phyloP scores from a whole-genome alignment of 73 alveolate species.

The Breviolum minutum region DNA sequence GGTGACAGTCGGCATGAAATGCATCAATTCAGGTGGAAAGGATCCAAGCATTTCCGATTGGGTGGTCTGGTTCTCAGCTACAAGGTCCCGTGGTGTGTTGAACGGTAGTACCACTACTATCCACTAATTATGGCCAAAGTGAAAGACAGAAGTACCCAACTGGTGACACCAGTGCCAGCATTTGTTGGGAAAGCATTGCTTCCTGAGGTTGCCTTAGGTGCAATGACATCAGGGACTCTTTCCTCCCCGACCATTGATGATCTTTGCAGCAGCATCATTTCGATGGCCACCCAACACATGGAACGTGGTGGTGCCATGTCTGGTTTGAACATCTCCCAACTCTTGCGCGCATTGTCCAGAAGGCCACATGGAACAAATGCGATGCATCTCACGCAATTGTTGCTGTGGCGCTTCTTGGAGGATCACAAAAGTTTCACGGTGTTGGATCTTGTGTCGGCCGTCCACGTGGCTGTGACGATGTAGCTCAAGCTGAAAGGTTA shows the following conservation, averaged over 20 bases:
- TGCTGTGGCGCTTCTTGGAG: constrained; percentile 38
- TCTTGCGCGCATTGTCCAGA: constrained; percentile 43
- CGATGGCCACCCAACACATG: background rate
- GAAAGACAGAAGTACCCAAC: background rate
- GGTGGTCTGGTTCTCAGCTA: background rate
- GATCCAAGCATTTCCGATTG: constrained; percentile 37
- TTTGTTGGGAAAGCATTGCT: background rate
- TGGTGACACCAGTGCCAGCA: too few relatives aligned
- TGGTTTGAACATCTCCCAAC: constrained; percentile 10
- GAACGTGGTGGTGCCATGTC: background rate
- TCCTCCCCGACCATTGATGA: background rate
- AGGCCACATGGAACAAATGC: background rate
- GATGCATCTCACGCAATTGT: background rate
- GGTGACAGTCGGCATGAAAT: too few relatives aligned
- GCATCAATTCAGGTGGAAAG: background rate
- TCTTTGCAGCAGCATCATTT: background rate
- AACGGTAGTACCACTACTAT: background rate
- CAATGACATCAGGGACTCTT: background rate
- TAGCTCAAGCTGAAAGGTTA: background rate
- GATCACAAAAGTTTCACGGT: background rate
- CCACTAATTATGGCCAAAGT: background rate
- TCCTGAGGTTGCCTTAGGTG: constrained; percentile 30
- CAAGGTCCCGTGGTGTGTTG: background rate
- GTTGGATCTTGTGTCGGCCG: constrained; percentile 3
- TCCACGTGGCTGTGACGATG: constrained; percentile 23